Base-by-base conservation (phyloP, 2,329 filamentous ascomycete genomes). In the Botrytis deweyae region DNA sequence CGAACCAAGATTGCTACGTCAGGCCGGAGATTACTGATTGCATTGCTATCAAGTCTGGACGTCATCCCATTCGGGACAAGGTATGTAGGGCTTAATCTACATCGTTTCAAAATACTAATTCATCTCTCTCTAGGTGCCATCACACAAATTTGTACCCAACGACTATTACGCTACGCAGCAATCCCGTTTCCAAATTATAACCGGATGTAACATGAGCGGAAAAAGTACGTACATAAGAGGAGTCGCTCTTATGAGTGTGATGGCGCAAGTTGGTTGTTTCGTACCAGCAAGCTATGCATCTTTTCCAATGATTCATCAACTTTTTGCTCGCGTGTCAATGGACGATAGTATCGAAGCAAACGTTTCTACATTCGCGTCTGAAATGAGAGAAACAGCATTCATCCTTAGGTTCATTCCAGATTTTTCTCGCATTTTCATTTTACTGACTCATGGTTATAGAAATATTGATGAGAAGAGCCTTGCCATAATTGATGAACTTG, bases 191-290 rank as follows among this genome's bases (percentile, higher is more conserved):
- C 95, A 98, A 77, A 92, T 98, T 75, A 91, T 99, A 76, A 98
- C 95, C 0, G 95, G 96, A 5, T 97, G 93, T 81, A 99, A 99
- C 79, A 99, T 99, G 96, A 97, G 94, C 78, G 96, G 95, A 0
- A 99, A 98, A 82, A 97, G 93, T 76, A 99, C 95, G 0, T 98
- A 98, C 80, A 97, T 98, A 76, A 90, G 94, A 68, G 91, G 92
- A 2, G 86, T 97, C 38, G 93, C 95, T 0, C 84, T 99, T 46
- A 89, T 97, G 80, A 90, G 92, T 63, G 90, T 99, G 74, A 98
- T 99, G 94, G 94, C 94, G 0, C 96, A 99, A 79, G 90, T 98
- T 70, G 95, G 95, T 4, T 93, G 90, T 78, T 98, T 97, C 81
- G 92, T 98, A 1, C 96, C 96, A 0, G 95, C 94, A 0, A 86